Evolutionary conservation across 257 asterid genomes (phyloP), one percentile per base, ranked within the genome.

Genomic region (Gentiana macrophylla): DNA sequence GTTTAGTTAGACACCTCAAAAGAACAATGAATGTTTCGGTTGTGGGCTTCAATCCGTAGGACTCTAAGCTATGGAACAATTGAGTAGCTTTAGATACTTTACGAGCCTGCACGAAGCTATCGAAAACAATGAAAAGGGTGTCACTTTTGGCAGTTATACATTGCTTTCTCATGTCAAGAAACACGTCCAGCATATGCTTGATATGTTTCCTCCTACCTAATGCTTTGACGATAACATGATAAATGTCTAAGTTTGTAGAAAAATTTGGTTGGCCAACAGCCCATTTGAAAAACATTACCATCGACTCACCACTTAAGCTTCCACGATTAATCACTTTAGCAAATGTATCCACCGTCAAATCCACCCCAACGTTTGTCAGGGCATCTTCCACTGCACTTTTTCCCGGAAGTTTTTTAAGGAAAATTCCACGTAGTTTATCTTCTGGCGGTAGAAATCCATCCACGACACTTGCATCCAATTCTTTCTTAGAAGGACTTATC

Each of bases 351-450:
- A 47, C 62, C 8, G 77, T 76, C 35, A 84, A 13, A 56, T 87
- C 86, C 1, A 84, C 80, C 15, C 53, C 81, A 62, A 77, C 80
- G 35, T 63, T 60, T 33, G 63, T 60, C 41, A n/a, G 87, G 57
- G 94, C 94, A 8, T 68, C 61, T 32, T 58, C 69, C 57, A 69
- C 64, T 32, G 85, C 85, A 35, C 65, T 3, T 66, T 55, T 77
- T 4, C 94, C 77, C 24, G 24, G 34, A 38, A 84, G 62, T 55
- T 83, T 84, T 67, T 79, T 95, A 55, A 91, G 69, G 67, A 91
- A 91, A 62, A 91, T 72, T 11, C 96, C 98, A 2, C 92, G 81
- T 46, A 87, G 72, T 62, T 83, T 91, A 45, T 91, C 95, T 63
- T 82, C 95, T 1, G 94, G 89, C 6, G 75, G 66, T 65, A 90